Conservation (phyloP, 345 rosid genomes). For the Diplotaxis tenuifolia region DNA sequence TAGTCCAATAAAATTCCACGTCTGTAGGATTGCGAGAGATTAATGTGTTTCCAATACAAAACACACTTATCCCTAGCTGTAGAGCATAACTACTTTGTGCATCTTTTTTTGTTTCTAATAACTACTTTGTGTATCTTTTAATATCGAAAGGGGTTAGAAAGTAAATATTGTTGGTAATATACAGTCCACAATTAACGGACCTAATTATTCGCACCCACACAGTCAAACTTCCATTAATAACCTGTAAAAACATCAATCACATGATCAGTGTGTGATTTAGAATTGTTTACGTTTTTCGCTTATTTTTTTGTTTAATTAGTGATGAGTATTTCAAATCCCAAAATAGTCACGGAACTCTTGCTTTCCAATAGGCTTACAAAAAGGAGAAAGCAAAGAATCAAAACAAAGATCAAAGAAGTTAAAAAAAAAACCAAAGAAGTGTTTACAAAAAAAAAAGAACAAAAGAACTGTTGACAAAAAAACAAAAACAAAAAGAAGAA, state of each 20-base stretch:
- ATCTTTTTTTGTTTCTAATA: too few species aligned
- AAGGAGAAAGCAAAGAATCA: not conserved
- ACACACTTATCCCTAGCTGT: not conserved
- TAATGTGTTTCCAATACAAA: not conserved
- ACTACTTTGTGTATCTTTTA: not conserved
- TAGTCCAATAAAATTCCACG: not conserved
- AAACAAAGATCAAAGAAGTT: not conserved
- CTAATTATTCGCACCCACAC: not conserved
- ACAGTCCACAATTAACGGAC: not conserved
- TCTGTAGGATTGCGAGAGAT: not conserved
- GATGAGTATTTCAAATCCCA: slow-evolving; percentile 4
- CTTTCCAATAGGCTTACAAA: slow-evolving; percentile 11
- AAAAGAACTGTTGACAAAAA: not conserved
- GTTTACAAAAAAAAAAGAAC: not conserved
- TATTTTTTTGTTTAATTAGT: not conserved
- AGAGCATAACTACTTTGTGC: not conserved
- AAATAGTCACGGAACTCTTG: slow-evolving; percentile 26
- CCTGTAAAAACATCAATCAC: not conserved
- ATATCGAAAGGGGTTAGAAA: not conserved
- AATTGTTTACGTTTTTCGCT: not conserved
- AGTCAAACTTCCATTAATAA: not conserved
- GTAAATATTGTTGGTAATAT: not conserved
- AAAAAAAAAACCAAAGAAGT: not conserved
- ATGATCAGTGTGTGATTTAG: too few species aligned
- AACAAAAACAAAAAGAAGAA: not conserved